Evolutionary conservation across 148 eudicot species (phyloP), one percentile per base, ranked within the genome.

Genomic region (Vaccinium vitisidaea): DNA sequence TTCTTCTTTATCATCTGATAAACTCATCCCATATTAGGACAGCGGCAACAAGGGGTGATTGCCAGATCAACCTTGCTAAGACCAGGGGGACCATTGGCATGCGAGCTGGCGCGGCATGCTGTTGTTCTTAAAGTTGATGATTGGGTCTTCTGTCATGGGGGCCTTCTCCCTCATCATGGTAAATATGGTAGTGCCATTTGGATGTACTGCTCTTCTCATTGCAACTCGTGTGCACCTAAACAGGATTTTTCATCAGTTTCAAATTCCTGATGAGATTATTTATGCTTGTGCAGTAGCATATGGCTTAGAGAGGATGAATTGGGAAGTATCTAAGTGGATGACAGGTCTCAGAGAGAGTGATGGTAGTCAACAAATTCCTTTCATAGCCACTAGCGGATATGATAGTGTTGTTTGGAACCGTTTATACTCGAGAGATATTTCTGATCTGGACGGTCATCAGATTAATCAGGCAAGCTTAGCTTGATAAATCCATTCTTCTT

Each of bases 141-240:
- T 86, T 97, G 99, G 99, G 86, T 97, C 50, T 97, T 97, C 85
- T 97, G 99, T 88, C 99, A 97, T 70, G 99, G 99, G 9, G 98
- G 99, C 80, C 98, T 97, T 90, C 98, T 97, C 90, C 99, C 99
- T 87, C 98, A 95, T 87, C 99, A 97, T 84, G 99, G 99, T 97
- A 96, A 54, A 43, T 79, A 13, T 21, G 53, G 30, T n/a, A 19
- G 16, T 59, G 54, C 49, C 58, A 46, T 32, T 8, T 25, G 46
- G 56, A 82, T 82, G 39, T 71, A 12, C 75, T 70, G 19, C 52
- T 21, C 6, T 82, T 2, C n/a, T n/a, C 10, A 5, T 56, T 21
- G 69, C 36, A 6, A 12, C 59, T 76, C 75, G 18, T 8, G 43
- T 15, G 59, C 36, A 48, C 36, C 5, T 27, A 53, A 9, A 14